Percentiles rank a stretch among this genome's conserved stretches.
phyloP scores from a whole-genome alignment of 2,329 filamentous ascomycete species.

The Phyllosticta citribraziliensis region DNA sequence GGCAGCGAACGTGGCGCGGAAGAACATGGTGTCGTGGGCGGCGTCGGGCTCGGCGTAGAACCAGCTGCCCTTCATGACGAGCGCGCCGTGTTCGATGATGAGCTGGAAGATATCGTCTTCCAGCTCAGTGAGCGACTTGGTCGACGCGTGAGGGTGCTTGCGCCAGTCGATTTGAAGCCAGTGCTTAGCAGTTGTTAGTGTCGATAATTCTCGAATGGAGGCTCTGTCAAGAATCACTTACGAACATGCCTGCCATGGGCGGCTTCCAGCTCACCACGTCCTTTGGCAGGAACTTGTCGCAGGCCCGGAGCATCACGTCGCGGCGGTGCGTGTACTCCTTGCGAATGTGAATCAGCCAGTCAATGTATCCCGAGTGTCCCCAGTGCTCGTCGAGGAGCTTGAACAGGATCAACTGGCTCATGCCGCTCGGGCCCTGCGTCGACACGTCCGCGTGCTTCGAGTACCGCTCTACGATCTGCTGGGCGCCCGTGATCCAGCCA shows the following conservation, averaged over 20 bases:
- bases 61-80: conserved; percentile 82
- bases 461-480: conserved; percentile 76
- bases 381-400: conserved; percentile 89
- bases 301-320: conserved; percentile 67
- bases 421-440: conserved; percentile 75
- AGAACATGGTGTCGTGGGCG: conserved; percentile 59
- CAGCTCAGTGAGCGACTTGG: conserved; percentile 47
- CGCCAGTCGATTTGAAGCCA: conserved; percentile 63
- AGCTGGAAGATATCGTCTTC: conserved; percentile 81
- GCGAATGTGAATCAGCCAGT: conserved; percentile 79
- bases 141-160: conserved; percentile 51
- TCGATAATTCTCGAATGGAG: conserved; percentile 4
- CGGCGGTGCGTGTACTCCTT: conserved; percentile 71
- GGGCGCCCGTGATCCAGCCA: conserved; percentile 83
- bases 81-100: conserved; percentile 64
- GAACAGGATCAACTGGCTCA: conserved; percentile 74
- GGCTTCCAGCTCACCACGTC: conserved; percentile 71
- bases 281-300: conserved; percentile 63
- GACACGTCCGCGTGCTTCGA: conserved; percentile 72
- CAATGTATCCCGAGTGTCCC: conserved; percentile 83
- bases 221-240: conserved; percentile 39
- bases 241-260: conserved; percentile 90
- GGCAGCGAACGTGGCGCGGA: conserved; percentile 82
- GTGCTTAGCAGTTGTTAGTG: conserved; percentile 36
- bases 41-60: conserved; percentile 67